Base-by-base conservation (phyloP, 345 rosid species). In the Lenwebbia sp. region DNA sequence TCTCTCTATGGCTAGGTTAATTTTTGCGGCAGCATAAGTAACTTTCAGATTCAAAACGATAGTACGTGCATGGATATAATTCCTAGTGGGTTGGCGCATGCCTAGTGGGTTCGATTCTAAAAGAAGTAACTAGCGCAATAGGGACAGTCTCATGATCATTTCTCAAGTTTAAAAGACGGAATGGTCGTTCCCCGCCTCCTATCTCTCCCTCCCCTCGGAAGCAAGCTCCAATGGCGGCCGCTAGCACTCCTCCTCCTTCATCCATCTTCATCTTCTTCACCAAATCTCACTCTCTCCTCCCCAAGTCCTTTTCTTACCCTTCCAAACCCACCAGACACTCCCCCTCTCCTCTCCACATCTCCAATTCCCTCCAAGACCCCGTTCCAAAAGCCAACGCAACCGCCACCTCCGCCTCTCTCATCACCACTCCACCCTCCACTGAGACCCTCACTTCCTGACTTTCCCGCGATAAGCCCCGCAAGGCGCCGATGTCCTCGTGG, bases 401-500 rank as follows among this genome's bases (percentile, higher is more conserved):
- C 40, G 40, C 92, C 85, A 76, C 90, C 70, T 85, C 86, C 55
- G 76, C 89, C 83, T 5, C 91, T 78, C 40, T 88, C 14, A 47
- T 89, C 57, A 30, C 90, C 84, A 51, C 88, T 78, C 11, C 87
- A 28, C 62, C 84, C 78, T 13, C 86, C 7, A 52, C 90, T 3
- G 81, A 85, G 5, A 30, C 86, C 26, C 88, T 90, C 81, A 10
- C 83, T 75, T 87, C 96, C 47, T 88, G 98, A 56, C 95, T 90
- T 22, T 84, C 90, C 53, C 89, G 91, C 9, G 96, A 93, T n/a
- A 92, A 95, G 81, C 98, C 99, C 26, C 93, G 99, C 25, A 97
- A 88, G 99, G 99, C 5, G 91, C 98, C 11, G 98, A 96, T 83
- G 93, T 97, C 91, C 95, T 97, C 52, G 98, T 97, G 11, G 99